These are phyloP conservation scores for Arabidopsis lyrata DNA, from an alignment of 441 rosid species.

Conservation along the genomic window DNA sequence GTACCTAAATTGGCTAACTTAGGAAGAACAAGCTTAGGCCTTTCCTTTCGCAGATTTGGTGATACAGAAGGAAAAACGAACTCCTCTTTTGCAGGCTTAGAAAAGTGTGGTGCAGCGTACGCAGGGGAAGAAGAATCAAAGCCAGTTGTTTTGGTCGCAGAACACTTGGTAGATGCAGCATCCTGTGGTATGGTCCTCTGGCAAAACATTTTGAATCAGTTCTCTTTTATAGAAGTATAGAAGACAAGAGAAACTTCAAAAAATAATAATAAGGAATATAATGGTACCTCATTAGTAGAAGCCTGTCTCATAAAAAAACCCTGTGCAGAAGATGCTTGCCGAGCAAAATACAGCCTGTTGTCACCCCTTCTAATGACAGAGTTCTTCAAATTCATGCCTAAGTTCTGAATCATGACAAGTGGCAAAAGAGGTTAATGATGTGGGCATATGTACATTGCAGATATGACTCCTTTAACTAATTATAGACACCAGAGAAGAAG, in stretches of 20 bases:
- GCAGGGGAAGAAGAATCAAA: slow-evolving; percentile 50
- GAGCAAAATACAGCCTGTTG: slow-evolving; percentile 63
- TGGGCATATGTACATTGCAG: background rate
- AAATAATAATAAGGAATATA: background rate
- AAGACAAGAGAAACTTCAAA: background rate
- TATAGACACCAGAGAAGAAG: background rate
- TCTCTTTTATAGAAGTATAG: background rate
- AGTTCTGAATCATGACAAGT: slow-evolving; percentile 41
- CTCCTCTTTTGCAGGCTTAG: slow-evolving; percentile 51
- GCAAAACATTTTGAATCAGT: slow-evolving; percentile 4
- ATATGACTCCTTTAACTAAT: background rate
- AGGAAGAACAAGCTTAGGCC: slow-evolving; percentile 49
- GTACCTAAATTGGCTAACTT: slow-evolving; percentile 54
- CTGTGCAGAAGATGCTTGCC: slow-evolving; percentile 74
- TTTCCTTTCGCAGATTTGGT: slow-evolving; percentile 27
- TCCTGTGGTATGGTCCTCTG: slow-evolving; percentile 30
- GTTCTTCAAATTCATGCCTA: slow-evolving; percentile 62
- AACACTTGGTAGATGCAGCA: slow-evolving; percentile 25
- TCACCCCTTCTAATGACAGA: slow-evolving; percentile 60
- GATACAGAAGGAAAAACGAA: slow-evolving; percentile 10
- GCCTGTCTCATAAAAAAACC: slow-evolving; percentile 77
- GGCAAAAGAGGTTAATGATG: slow-evolving; percentile 29
- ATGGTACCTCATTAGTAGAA: slow-evolving; percentile 55
- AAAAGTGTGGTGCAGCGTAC: slow-evolving; percentile 46
- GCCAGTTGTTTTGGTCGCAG: slow-evolving; percentile 38